Base-by-base conservation (phyloP, 1,139 yeast species). In the Suzukiozyma palmioleophila region DNA sequence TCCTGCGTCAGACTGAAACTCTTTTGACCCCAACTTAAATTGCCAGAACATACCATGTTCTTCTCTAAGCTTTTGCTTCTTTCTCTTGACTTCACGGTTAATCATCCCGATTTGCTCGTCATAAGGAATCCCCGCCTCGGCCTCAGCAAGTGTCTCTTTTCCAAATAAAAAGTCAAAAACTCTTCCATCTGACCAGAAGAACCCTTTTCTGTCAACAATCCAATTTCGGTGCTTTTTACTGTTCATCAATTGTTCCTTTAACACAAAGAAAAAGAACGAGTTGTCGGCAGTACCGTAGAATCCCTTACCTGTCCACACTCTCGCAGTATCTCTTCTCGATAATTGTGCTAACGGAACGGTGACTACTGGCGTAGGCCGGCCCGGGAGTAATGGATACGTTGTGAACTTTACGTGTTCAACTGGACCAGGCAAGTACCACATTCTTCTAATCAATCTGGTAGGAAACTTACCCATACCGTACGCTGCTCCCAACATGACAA, bases 161-260 rank as follows among this genome's bases (percentile, higher is more conserved):
- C 95, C 94, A 52, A 87, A 84, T 24, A 87, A 54, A 41, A 79
- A 77, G 59, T 87, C 96, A 61, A 82, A 84, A 2, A 87, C 84
- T 43, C 95, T 70, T 7, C 95, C 96, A 57, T 87, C 95, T 26
- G 92, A 88, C 95, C 95, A 87, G 63, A 85, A 87, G 70, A 67
- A 85, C 13, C 95, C 95, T 52, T 80, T 82, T 48, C 96, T 70
- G 57, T 87, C 95, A 16, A 86, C 82, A 14, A 85, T 68, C 89
- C 92, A 86, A 36, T 84, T 87, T 37, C 76, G 67, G n/a, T 40
- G 40, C 24, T 45, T 47, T 42, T 69, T 67, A 14, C 75, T 73
- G 38, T 66, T 64, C 8, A 48, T 43, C 14, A 53, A 50, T 3
- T 54, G 42, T 52, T 85, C 92, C 56, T 76, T 79, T 45, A 87